Evolutionary conservation across 2,329 filamentous ascomycete genomes (phyloP).

Genomic region (Pseudogymnoascus sp.): DNA sequence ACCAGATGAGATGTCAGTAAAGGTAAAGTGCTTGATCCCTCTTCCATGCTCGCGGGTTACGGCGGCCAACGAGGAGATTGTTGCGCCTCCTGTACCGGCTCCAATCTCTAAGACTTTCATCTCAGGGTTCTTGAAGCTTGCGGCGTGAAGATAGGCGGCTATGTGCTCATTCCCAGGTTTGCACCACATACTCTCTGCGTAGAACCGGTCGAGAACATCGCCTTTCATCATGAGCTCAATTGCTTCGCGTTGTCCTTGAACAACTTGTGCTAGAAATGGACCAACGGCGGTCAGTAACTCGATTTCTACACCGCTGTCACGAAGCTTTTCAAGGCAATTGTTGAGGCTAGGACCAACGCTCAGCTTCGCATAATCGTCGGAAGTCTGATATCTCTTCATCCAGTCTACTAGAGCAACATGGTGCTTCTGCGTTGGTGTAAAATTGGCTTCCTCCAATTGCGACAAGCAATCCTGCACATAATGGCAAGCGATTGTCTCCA

Average conservation of each 20-base stretch:
- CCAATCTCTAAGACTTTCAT: constrained; percentile 14
- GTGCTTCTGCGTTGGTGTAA: background rate
- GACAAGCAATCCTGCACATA: background rate
- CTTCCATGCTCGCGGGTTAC: constrained; percentile 6
- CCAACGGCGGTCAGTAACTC: constrained; percentile 10
- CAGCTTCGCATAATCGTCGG: constrained; percentile 9
- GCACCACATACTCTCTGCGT: constrained; percentile 11
- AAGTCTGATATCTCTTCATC: constrained; percentile 13
- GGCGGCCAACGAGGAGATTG: background rate
- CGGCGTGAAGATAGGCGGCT: background rate
- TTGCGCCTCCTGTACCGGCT: constrained; percentile 12
- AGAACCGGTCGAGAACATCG: constrained; percentile 11
- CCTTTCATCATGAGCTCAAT: constrained; percentile 11
- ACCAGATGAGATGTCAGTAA: constrained; percentile 22
- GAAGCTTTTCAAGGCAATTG: background rate
- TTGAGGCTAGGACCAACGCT: constrained; percentile 7
- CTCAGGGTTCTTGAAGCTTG: constrained; percentile 9
- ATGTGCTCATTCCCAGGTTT: background rate
- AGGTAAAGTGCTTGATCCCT: constrained; percentile 10
- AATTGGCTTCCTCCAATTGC: background rate
- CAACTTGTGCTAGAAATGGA: constrained; percentile 9
- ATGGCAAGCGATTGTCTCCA: background rate
- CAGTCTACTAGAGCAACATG: constrained; percentile 9
- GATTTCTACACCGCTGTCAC: constrained; percentile 11
- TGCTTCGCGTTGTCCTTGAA: constrained; percentile 11